Evolutionary conservation across 768 basidiomycete species (phyloP), one percentile per base, ranked within the genome.

Genomic region (Panaeolus papilionaceus): DNA sequence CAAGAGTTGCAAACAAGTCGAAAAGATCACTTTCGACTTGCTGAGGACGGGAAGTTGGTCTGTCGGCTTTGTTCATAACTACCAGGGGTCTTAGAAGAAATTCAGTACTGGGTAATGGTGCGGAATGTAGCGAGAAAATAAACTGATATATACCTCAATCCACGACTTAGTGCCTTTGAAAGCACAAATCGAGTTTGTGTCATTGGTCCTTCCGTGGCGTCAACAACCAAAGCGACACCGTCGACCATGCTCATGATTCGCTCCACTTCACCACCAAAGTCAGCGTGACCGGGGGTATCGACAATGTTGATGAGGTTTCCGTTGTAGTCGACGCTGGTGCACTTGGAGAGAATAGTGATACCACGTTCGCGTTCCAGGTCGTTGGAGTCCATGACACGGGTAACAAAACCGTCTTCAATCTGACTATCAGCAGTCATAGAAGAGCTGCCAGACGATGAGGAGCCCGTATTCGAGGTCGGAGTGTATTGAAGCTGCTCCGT

Each of bases 191-290:
- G 76, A 0, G 87, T 89, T 72, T 89, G 88, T 2, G 86, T 88
- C 82, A 88, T 88, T 2, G 87, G 86, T 1, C 87, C 87, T 70
- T 88, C 87, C 1, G 87, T 87, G 2, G 86, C 85, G 68, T 88
- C 87, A 18, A 89, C 83, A 3, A 89, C 77, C n/a, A 89, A 80
- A 14, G 86, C 86, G 11, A 87, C 86, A 37, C 86, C 86, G 67
- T 88, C 88, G 11, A 89, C 85, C 82, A 89, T 88, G 68, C 85
- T 85, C 79, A 87, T 79, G 3, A 87, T 83, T 64, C 87, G 82
- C 69, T 89, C 87, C 9, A 89, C 87, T 73, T 89, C 88, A 65
- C 87, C 87, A 39, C 86, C 87, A 75, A 89, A 88, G 71, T 89
- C 88, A 7, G 86, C 87, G 74, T 89, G 88, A 63, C 88, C 87